Conservation (phyloP, 805 yeast genomes). For the Metschnikowia lochheadii region DNA sequence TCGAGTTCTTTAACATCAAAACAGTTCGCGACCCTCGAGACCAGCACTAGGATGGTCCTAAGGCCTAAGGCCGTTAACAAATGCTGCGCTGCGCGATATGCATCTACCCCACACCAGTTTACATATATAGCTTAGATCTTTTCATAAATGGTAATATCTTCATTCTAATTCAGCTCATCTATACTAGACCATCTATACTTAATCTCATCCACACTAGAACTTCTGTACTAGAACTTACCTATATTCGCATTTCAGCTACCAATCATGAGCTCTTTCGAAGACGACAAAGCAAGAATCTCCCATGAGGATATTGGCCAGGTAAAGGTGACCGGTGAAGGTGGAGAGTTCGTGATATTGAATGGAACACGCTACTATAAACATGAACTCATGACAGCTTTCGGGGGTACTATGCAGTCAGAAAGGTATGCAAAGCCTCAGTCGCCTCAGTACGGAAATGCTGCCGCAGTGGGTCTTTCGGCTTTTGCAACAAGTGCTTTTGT, state of each 20-base stretch:
- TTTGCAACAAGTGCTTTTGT: conserved; percentile 46
- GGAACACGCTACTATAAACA: conserved; percentile 42
- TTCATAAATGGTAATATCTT: too few species aligned
- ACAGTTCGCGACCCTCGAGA: not conserved
- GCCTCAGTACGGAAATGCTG: conserved; percentile 41
- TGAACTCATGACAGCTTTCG: conserved; percentile 62
- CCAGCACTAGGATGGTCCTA: not conserved
- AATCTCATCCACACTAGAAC: too few species aligned
- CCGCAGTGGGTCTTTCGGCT: conserved; percentile 51
- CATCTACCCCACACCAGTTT: conserved; percentile 1
- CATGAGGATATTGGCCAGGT: not conserved
- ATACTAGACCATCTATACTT: too few species aligned
- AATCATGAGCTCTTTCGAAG: conserved; percentile 3
- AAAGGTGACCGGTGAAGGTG: conserved; percentile 29
- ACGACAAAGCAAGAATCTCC: not conserved
- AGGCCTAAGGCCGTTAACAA: conserved; percentile 2
- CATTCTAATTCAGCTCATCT: too few species aligned
- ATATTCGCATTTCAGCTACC: not conserved
- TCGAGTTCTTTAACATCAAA: not conserved
- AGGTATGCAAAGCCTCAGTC: conserved; percentile 43
- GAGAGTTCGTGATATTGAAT: conserved; percentile 40
- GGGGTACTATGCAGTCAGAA: conserved; percentile 48
- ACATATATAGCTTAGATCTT: not conserved
- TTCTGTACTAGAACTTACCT: not conserved
- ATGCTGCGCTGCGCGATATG: not conserved